Evolutionary conservation across 345 rosid species (phyloP).

Genomic region (Lumnitzera racemosa): DNA sequence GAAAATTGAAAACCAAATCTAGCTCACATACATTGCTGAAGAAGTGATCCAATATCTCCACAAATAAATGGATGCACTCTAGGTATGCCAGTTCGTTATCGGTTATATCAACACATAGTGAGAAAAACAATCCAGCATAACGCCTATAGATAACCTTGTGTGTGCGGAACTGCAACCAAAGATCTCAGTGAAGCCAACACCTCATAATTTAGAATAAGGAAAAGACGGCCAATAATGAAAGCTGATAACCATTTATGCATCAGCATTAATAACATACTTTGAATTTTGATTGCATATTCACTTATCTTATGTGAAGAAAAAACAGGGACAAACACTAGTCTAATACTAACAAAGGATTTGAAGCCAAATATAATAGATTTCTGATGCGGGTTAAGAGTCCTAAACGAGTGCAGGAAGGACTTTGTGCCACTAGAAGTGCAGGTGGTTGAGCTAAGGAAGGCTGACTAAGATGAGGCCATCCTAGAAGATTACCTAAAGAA

Average conservation of each 20-base stretch:
- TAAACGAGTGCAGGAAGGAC: no score
- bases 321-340: no score
- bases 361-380: no score
- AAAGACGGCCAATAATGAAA: not conserved
- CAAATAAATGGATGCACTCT: constrained; percentile 92
- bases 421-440: no score
- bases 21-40: constrained; percentile 99
- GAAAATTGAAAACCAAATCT: constrained; percentile 91
- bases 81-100: constrained; percentile 92
- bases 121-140: constrained; percentile 91
- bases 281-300: no score
- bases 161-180: constrained; percentile 66
- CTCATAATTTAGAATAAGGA: not conserved
- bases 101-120: constrained; percentile 90
- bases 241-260: not conserved
- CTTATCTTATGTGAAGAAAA: no score
- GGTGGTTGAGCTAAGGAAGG: no score
- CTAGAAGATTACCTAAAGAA: no score
- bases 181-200: not conserved
- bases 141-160: constrained; percentile 96
- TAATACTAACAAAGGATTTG: no score
- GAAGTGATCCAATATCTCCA: constrained; percentile 96
- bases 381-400: no score
- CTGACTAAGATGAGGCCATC: no score
- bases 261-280: no score